Evolutionary conservation across 2,329 filamentous ascomycete genomes (phyloP).

Genomic region (Hymenoscyphus infarciens): DNA sequence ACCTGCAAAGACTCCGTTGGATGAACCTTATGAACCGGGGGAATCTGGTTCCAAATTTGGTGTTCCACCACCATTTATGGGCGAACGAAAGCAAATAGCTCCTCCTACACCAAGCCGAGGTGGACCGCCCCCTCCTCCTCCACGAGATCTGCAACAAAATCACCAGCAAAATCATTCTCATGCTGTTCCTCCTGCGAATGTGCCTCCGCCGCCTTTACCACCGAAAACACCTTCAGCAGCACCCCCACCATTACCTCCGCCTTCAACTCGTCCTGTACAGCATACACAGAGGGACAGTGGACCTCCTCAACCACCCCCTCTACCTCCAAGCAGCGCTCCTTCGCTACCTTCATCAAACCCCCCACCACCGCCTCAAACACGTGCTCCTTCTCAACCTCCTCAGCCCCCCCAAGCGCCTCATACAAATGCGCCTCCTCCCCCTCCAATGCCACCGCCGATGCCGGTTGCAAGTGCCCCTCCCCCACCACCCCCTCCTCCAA

Average conservation of each 20-base stretch:
- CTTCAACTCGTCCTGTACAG: constrained; percentile 49
- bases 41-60: constrained; percentile 55
- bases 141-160: constrained; percentile 48
- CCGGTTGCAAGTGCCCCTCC: constrained; percentile 29
- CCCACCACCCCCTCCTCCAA: constrained; percentile 34
- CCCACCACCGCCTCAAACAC: constrained; percentile 41
- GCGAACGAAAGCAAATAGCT: constrained; percentile 60
- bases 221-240: constrained; percentile 43
- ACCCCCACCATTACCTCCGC: constrained; percentile 49
- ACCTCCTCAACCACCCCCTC: constrained; percentile 38
- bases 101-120: constrained; percentile 73
- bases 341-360: constrained; percentile 38
- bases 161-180: constrained; percentile 38
- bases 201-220: constrained; percentile 41
- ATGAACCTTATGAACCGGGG: constrained; percentile 55
- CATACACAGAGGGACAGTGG: constrained; percentile 42
- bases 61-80: constrained; percentile 76
- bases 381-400: constrained; percentile 42
- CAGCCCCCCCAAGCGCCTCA: constrained; percentile 38
- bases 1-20: constrained; percentile 67
- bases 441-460: constrained; percentile 36
- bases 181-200: constrained; percentile 36
- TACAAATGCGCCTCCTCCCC: constrained; percentile 39
- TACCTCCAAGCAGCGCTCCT: constrained; percentile 35
- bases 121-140: constrained; percentile 67